Evolutionary conservation across 208 protist genomes (phyloP).

Genomic region (Acanthamoeba rhysodes): DNA sequence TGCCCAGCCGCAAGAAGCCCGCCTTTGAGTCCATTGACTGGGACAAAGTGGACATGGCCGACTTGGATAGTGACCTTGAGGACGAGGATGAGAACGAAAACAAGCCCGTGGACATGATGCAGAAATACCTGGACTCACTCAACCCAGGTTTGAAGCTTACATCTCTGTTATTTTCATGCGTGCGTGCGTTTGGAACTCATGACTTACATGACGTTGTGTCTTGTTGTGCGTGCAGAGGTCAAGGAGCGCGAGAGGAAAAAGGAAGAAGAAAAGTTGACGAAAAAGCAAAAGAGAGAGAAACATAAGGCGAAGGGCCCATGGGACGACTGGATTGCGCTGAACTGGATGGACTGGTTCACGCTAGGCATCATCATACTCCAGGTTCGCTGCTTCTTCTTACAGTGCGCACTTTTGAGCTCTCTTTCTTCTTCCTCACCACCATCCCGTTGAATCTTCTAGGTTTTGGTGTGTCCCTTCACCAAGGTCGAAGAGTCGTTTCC

Average conservation of each 20-base stretch:
- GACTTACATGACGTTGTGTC: background rate
- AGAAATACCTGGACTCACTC: conserved; percentile 19
- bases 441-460: background rate
- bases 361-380: conserved; percentile 34
- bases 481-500: conserved; percentile 98
- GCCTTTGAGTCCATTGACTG: conserved; percentile 15
- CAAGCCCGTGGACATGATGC: conserved; percentile 41
- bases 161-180: background rate
- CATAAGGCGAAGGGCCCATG: background rate
- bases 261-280: conserved; percentile 11
- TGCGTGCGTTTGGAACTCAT: background rate
- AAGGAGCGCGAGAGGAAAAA: conserved; percentile 28
- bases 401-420: too few relatives aligned
- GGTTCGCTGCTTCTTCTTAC: background rate
- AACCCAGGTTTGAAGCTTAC: background rate
- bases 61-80: conserved; percentile 2
- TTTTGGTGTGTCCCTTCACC: conserved; percentile 90
- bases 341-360: conserved; percentile 69
- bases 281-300: conserved; percentile 41
- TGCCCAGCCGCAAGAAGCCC: conserved; percentile 28
- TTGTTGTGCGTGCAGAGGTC: background rate
- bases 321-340: conserved; percentile 49
- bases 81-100: conserved; percentile 3
- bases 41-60: background rate
- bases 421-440: background rate